These are phyloP conservation scores for Populus tremula DNA, from an alignment of 345 rosid species.

Conservation along the genomic window DNA sequence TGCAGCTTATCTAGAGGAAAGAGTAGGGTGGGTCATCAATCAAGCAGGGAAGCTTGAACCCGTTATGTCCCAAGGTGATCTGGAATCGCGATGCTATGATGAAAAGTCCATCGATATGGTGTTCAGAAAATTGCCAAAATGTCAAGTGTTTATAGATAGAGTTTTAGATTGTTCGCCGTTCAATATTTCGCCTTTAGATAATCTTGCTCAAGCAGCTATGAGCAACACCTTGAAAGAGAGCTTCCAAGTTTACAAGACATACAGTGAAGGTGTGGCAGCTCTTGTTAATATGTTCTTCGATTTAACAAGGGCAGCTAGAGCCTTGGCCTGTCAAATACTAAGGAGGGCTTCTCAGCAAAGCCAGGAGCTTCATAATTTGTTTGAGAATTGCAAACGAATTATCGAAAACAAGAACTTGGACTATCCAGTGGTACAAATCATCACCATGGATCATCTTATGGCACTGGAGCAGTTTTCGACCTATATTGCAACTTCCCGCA, in stretches of 20 bases:
- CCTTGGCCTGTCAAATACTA: constrained; percentile 59
- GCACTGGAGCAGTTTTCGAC: constrained; percentile 55
- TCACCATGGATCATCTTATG: constrained; percentile 54
- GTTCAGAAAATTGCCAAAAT: constrained; percentile 62
- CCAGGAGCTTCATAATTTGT: constrained; percentile 46
- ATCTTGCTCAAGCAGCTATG: constrained; percentile 57
- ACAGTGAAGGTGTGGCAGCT: constrained; percentile 48
- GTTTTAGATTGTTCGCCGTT: constrained; percentile 58
- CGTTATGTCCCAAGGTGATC: constrained; percentile 34
- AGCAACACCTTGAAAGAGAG: constrained; percentile 75
- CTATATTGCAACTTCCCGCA: not conserved
- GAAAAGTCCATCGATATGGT: constrained; percentile 53
- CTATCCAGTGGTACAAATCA: constrained; percentile 62
- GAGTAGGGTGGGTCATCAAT: constrained; percentile 77
- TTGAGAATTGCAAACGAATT: constrained; percentile 49
- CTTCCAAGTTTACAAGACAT: constrained; percentile 65
- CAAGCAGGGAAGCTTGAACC: constrained; percentile 89
- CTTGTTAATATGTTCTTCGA: constrained; percentile 60
- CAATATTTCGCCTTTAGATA: constrained; percentile 26
- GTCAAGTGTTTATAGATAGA: constrained; percentile 56
- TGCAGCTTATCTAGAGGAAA: constrained; percentile 67
- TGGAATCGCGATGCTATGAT: constrained; percentile 40
- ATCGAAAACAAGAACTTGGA: constrained; percentile 53
- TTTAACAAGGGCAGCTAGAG: constrained; percentile 57
- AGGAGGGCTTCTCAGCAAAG: constrained; percentile 59